A percentile compares a stretch with the other conserved stretches of the same genome.
Evolutionary conservation across 345 rosid genomes (phyloP).

Genomic region (Bruguiera parviflora): DNA sequence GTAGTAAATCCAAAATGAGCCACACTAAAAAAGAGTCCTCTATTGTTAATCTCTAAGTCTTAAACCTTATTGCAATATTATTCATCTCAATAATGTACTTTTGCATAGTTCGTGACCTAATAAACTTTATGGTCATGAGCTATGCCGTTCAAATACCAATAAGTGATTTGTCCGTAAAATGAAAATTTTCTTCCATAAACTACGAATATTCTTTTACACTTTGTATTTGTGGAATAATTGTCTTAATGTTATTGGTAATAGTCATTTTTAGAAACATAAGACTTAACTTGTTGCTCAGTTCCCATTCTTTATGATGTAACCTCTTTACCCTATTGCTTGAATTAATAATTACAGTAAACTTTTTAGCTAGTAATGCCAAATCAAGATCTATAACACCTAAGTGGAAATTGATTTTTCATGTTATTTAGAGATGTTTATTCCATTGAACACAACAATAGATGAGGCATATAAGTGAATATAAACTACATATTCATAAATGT

Average conservation of each 20-base stretch:
- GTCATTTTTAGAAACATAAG: not conserved
- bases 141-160: not conserved
- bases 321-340: too few species aligned
- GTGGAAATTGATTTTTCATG: too few species aligned
- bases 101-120: too few species aligned
- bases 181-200: not conserved
- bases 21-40: not conserved
- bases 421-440: too few species aligned
- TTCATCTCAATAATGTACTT: too few species aligned
- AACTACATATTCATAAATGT: too few species aligned
- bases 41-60: not conserved
- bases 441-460: too few species aligned
- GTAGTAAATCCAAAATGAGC: not conserved
- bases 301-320: too few species aligned
- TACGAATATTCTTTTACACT: not conserved
- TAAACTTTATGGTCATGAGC: not conserved
- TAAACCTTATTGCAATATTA: not conserved
- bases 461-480: too few species aligned
- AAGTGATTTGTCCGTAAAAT: not conserved
- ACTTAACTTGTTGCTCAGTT: not conserved
- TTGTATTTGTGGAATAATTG: not conserved
- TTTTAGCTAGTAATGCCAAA: too few species aligned
- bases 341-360: too few species aligned
- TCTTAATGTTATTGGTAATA: conserved; percentile 1
- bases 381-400: too few species aligned